Evolutionary conservation across 768 basidiomycete species (phyloP).

Genomic region (Punctularia strigosozonata): DNA sequence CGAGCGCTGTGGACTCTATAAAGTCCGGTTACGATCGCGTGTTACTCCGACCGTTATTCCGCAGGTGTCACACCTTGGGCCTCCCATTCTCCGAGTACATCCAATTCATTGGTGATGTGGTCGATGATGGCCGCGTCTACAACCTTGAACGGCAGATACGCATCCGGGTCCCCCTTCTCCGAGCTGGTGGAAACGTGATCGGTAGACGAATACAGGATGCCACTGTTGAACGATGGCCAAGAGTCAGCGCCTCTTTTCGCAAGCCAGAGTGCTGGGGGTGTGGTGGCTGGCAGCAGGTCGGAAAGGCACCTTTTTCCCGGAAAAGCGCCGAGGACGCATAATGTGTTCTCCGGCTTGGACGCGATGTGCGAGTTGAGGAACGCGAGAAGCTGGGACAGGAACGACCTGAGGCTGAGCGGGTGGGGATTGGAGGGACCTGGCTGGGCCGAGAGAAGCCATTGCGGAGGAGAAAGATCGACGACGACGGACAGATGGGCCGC

Average conservation of each 20-base stretch:
- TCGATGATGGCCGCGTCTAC: constrained; percentile 58
- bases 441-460: constrained; percentile 69
- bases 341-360: constrained; percentile 79
- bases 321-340: constrained; percentile 86
- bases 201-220: constrained; percentile 66
- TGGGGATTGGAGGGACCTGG: constrained; percentile 31
- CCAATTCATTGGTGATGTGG: constrained; percentile 52
- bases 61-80: constrained; percentile 34
- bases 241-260: background rate
- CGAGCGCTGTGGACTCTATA: constrained; percentile 57
- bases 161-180: constrained; percentile 54
- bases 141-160: constrained; percentile 73
- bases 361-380: constrained; percentile 93
- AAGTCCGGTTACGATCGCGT: constrained; percentile 3
- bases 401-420: constrained; percentile 53
- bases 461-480: constrained; percentile 73
- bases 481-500: constrained; percentile 70
- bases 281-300: background rate
- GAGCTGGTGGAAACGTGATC: constrained; percentile 27
- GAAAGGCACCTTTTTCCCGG: constrained; percentile 63
- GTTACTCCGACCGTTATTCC: constrained; percentile 8
- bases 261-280: background rate
- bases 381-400: constrained; percentile 77
- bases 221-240: constrained; percentile 28
- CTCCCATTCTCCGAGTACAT: constrained; percentile 32